Evolutionary conservation across 2,329 filamentous ascomycete species (phyloP).

Genomic region (Colletotrichum plurivorum): DNA sequence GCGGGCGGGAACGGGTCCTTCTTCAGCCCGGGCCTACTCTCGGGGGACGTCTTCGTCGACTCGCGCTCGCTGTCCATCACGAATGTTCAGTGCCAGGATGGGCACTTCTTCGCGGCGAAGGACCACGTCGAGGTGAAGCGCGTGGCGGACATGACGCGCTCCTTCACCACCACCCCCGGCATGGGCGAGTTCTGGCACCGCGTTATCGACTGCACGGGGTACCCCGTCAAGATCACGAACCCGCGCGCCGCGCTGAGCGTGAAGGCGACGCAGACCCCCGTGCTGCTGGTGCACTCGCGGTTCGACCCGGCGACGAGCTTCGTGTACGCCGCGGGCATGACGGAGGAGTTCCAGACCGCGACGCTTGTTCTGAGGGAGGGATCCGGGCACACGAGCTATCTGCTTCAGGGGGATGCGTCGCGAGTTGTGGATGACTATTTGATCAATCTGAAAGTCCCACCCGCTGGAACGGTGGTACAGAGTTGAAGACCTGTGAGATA

Average conservation of each 20-base stretch:
- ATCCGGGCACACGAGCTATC: constrained; percentile 34
- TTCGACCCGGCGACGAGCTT: constrained; percentile 33
- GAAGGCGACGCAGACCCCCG: constrained; percentile 22
- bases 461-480: constrained; percentile 19
- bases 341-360: constrained; percentile 27
- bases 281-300: constrained; percentile 28
- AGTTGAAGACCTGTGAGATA: neutral
- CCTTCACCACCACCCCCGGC: constrained; percentile 19
- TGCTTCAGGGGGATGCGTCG: constrained; percentile 19
- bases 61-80: constrained; percentile 19
- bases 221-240: constrained; percentile 33
- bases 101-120: constrained; percentile 33
- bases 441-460: constrained; percentile 19
- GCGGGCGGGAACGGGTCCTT: constrained; percentile 19
- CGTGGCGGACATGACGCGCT: constrained; percentile 28
- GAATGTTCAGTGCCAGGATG: constrained; percentile 30
- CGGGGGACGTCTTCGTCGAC: constrained; percentile 15
- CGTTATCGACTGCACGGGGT: constrained; percentile 35
- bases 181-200: constrained; percentile 34
- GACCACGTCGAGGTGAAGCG: constrained; percentile 24
- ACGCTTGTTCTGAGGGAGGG: constrained; percentile 26
- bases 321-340: constrained; percentile 30
- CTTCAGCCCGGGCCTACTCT: neutral
- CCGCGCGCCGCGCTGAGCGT: constrained; percentile 22
- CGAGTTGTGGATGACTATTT: constrained; percentile 30